These are phyloP conservation scores for Corrigiola litoralis DNA, from an alignment of 179 eudicot species.

Conservation along the genomic window DNA sequence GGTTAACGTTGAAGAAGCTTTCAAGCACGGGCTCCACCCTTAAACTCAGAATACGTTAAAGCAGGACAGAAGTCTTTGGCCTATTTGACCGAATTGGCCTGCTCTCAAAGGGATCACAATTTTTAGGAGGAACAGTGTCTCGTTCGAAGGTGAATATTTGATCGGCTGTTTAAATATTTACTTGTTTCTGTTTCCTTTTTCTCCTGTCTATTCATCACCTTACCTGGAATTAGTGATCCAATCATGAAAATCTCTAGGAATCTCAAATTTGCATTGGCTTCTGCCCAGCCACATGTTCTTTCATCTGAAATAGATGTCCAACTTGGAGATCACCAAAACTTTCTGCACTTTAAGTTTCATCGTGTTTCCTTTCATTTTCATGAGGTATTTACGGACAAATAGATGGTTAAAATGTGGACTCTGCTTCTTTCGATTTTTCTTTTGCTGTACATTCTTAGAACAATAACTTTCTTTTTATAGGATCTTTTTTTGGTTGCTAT, in stretches of 20 bases:
- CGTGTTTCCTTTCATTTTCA: no score
- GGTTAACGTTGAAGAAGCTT: constrained; percentile 97
- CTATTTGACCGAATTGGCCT: constrained; percentile 93
- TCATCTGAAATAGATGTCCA: no score
- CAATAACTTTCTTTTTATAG: no score
- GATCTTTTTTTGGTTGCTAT: no score
- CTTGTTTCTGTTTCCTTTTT: neutral
- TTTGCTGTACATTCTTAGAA: no score
- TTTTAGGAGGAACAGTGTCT: constrained; percentile 92
- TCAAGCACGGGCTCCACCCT: constrained; percentile 95
- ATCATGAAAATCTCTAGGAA: neutral
- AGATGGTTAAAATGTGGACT: no score
- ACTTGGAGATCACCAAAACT: no score
- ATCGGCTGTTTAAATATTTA: neutral
- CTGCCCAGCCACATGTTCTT: no score
- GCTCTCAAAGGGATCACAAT: constrained; percentile 93
- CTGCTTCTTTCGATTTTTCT: no score
- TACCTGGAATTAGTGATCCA: neutral
- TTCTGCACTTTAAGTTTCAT: no score
- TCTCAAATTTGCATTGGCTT: neutral
- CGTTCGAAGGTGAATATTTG: constrained; percentile 74
- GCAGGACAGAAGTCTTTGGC: constrained; percentile 99
- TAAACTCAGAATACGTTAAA: constrained; percentile 82
- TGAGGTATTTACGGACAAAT: no score
- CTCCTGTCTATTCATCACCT: no score